Evolutionary conservation across 306 rosid genomes (phyloP), one percentile per base, ranked within the genome.

Genomic region (Prunus davidiana): DNA sequence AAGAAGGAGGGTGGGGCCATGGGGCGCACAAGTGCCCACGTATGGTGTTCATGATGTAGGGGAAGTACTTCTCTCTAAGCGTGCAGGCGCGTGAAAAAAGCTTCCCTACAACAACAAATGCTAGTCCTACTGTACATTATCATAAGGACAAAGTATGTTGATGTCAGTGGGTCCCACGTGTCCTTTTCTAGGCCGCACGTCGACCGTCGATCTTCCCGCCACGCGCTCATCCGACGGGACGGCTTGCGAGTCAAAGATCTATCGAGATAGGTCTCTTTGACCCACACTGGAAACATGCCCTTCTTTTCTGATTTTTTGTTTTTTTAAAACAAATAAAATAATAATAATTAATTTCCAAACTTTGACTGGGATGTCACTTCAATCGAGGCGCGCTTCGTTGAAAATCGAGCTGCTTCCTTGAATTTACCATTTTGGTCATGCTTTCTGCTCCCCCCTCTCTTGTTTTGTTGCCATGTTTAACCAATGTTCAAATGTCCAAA

Each of bases 291-390:
- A 76, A 82, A 82, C 84, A 82, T 80, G 86, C 76, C 76, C 52
- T 7, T 38, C 43, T 38, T 38, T 38, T 38, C 43, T 38, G 1
- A 34, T 34, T 34, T 34, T 38, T 38, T 6, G 8, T 38, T 43
- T 77, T 51, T 24, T 52, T 55, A 13, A 28, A 8, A 30, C 28
- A 70, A 34, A 19, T 25, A 0, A 7, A 60, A 11, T 49, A 49
- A 49, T 49, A 49, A 49, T 49, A 56, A 64, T 73, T 72, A 64
- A 72, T 80, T 80, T 85, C 82, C 66, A 82, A 25, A 80, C 84
- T 91, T 93, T 93, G 98, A 91, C 96, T 62, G 80, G 84, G 69
- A 56, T 84, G 91, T 91, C 96, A 87, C 96, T 71, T 87, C 96
- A 85, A 80, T 85, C 91, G 86, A 91, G 97, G 84, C 85, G 85